Base-by-base conservation (phyloP, 192 early-diverging fungal genomes). In the Coemansia sp. region DNA sequence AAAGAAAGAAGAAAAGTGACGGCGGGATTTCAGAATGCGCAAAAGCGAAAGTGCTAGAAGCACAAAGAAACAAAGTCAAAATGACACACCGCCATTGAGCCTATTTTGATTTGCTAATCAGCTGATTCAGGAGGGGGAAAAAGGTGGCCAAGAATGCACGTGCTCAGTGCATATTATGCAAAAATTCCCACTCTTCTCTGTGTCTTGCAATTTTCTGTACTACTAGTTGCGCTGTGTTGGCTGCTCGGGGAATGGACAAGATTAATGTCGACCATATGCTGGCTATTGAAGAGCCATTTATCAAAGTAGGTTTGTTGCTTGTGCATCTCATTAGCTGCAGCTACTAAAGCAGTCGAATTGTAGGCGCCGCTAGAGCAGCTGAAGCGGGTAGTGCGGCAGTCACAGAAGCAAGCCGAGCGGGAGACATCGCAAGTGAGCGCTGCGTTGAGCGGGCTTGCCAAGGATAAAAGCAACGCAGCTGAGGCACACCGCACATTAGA, bases 321-420 rank as follows among this genome's bases (percentile, higher is more conserved):
- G 21, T 30, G 28, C 57, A 48, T 31, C 26, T 15, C 16, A 34
- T 3, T 10, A 1, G 48, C 8, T n/a, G 38, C 38, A 39, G 38
- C 38, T 26, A 26, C 23, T 26, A 26, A 26, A 26, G 23, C 23
- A 26, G 23, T 26, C 23, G 4, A 26, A 3, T 26, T 26, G 44
- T 65, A 93, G 88, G 89, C 90, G n/a, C 91, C 93, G 6, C 69
- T 88, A 23, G 91, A 94, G 70, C 93, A 93, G 65, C 78, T 94
- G 26, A 88, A 87, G 58, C 84, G 87, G 47, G 70, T 88, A 15
- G 81, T 84, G 43, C 86, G 66, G 60, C 81, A 64, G 70, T 74
- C 81, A 17, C 89, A 94, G 69, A 90, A 90, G 53, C 83, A 87
- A 40, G 79, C 87, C 14, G 95, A 99, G 62, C 90, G 90, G 30